Conservation (phyloP, 208 protist species). For the Trichomonas vaginalis region DNA sequence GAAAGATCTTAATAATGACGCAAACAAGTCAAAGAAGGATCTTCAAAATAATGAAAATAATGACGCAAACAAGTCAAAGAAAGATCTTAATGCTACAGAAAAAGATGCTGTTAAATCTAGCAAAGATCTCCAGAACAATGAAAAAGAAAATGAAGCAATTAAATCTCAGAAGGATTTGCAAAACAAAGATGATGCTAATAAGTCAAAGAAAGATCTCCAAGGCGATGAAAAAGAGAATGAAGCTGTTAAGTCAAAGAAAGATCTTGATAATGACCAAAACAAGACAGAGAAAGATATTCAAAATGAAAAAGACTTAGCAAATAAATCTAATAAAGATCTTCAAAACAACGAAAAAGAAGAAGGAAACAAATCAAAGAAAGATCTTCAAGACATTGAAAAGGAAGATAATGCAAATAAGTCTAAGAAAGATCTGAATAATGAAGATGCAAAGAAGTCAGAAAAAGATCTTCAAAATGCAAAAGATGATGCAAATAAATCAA, state of each 20-base stretch:
- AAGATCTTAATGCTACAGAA: neutral
- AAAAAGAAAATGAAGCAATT: neutral
- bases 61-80: neutral
- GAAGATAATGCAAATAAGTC: neutral
- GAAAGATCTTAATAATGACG: neutral
- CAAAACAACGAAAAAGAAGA: neutral
- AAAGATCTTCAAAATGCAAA: too few relatives aligned
- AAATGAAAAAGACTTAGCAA: neutral
- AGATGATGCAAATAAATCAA: neutral
- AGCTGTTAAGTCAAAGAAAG: neutral
- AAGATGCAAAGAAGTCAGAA: too few relatives aligned
- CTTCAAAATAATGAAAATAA: neutral
- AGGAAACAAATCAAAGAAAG: too few relatives aligned
- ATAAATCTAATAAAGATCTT: neutral
- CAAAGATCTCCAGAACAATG: neutral
- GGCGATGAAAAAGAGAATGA: neutral
- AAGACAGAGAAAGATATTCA: neutral
- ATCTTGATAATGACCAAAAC: neutral
- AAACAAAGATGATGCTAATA: neutral
- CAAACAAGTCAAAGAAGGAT: neutral
- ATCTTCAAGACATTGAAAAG: too few relatives aligned
- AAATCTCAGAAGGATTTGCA: neutral
- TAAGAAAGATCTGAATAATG: neutral
- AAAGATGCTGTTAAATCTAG: neutral
- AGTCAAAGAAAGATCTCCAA: neutral